phyloP scores from a whole-genome alignment of 345 rosid genomes.

The Hibiscus trionum region DNA sequence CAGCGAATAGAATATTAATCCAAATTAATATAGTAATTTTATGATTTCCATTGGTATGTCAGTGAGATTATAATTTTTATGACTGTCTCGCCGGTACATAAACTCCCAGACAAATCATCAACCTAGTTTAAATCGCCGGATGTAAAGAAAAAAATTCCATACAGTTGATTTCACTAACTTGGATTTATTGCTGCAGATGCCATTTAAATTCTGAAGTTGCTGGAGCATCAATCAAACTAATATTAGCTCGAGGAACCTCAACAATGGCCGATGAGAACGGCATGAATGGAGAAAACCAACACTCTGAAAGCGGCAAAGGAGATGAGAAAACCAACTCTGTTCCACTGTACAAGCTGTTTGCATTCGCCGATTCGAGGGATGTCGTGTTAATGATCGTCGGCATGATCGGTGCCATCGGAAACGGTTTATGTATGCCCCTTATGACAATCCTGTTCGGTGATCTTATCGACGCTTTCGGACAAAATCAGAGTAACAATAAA shows the following conservation, averaged over 20 bases:
- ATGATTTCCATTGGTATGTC: too few species aligned
- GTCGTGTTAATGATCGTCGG: slow-evolving; percentile 56
- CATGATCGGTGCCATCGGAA: slow-evolving; percentile 57
- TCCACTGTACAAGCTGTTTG: slow-evolving; percentile 64
- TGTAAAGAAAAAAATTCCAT: too few species aligned
- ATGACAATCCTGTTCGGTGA: slow-evolving; percentile 86
- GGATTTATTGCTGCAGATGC: not conserved
- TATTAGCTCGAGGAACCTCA: not conserved
- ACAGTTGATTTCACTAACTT: not conserved
- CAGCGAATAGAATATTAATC: too few species aligned
- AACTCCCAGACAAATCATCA: too few species aligned
- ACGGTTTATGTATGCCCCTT: slow-evolving; percentile 62
- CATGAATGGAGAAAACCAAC: slow-evolving; percentile 7
- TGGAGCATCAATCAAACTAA: too few species aligned
- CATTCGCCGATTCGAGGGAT: slow-evolving; percentile 66
- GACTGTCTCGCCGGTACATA: not conserved
- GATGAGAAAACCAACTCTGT: slow-evolving; percentile 47
- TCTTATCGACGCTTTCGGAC: slow-evolving; percentile 51
- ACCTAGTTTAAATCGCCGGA: too few species aligned
- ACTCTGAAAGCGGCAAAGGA: slow-evolving; percentile 27
- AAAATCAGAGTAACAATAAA: slow-evolving; percentile 37
- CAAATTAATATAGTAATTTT: too few species aligned
- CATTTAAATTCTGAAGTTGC: slow-evolving; percentile 4
- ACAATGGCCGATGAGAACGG: slow-evolving; percentile 29
- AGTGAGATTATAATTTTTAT: too few species aligned